phyloP scores from a whole-genome alignment of 176 grass and related monocot genomes.

The Carex parvula region DNA sequence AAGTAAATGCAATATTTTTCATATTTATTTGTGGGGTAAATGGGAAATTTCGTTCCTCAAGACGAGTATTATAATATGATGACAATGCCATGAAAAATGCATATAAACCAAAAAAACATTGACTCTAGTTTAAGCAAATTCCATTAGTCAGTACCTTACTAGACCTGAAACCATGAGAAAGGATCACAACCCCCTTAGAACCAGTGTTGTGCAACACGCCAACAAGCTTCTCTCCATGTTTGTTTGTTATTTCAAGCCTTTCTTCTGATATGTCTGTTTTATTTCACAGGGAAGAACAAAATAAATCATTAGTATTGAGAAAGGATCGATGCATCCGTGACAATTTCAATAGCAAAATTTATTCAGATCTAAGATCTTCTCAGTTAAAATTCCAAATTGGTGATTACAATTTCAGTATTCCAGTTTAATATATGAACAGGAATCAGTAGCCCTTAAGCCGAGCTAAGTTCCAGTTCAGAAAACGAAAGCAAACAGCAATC shows the following conservation, averaged over 20 bases:
- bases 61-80: neutral
- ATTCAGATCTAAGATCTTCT: neutral
- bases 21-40: neutral
- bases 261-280: constrained; percentile 34
- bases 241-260: constrained; percentile 55
- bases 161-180: constrained; percentile 72
- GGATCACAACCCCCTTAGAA: constrained; percentile 60
- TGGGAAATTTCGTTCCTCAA: neutral
- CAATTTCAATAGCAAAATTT: constrained; percentile 7
- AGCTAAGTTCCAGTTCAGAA: neutral
- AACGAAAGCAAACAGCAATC: neutral
- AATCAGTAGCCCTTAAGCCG: neutral
- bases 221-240: constrained; percentile 65
- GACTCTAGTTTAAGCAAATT: neutral
- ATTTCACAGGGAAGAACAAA: neutral
- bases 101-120: neutral
- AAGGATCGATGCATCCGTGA: neutral
- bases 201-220: constrained; percentile 60
- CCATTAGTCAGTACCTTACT: constrained; percentile 47
- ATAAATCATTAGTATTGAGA: neutral
- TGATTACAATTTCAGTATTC: neutral
- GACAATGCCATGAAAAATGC: neutral
- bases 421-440: neutral
- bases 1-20: neutral
- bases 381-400: neutral